Evolutionary conservation across 2,329 filamentous ascomycete genomes (phyloP).

Genomic region (Neoarthrinium moseri): DNA sequence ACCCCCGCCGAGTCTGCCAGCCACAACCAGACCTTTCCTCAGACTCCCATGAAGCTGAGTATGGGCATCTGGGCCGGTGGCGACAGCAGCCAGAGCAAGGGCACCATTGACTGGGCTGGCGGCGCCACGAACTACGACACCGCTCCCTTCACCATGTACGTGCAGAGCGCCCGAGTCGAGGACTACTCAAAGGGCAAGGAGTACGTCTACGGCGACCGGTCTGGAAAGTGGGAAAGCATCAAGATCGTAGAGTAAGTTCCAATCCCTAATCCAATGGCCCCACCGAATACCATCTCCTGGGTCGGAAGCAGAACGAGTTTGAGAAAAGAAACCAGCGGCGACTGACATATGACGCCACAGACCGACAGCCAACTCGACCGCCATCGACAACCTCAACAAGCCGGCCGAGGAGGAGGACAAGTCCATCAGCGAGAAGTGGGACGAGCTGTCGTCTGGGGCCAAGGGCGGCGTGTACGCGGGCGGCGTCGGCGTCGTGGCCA

Average conservation of each 20-base stretch:
- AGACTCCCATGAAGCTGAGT: constrained; percentile 72
- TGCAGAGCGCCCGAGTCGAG: constrained; percentile 57
- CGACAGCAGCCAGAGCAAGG: constrained; percentile 50
- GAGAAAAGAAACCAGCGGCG: neutral
- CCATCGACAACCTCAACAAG: constrained; percentile 41
- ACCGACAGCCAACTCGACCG: constrained; percentile 56
- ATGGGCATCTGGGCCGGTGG: constrained; percentile 67
- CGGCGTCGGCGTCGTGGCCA: constrained; percentile 40
- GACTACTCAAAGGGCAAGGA: constrained; percentile 62
- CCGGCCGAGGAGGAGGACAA: constrained; percentile 31
- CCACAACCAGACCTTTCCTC: constrained; percentile 65
- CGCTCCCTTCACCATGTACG: constrained; percentile 72
- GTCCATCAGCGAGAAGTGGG: constrained; percentile 53
- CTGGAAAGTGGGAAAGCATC: constrained; percentile 65
- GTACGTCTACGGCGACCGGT: constrained; percentile 63
- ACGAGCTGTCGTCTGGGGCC: constrained; percentile 44
- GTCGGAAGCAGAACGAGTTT: neutral
- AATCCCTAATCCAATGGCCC: neutral
- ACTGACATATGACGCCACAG: constrained; percentile 16
- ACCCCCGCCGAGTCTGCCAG: constrained; percentile 59
- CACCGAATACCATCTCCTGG: neutral
- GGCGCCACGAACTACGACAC: constrained; percentile 64
- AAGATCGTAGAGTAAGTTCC: constrained; percentile 49
- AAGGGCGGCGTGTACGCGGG: constrained; percentile 54
- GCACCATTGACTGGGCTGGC: constrained; percentile 69